Percentiles rank a stretch among this genome's conserved stretches.
These are phyloP conservation scores for Naganishia albida DNA, from an alignment of 1,284 basidiomycete genomes.

Conservation along the genomic window DNA sequence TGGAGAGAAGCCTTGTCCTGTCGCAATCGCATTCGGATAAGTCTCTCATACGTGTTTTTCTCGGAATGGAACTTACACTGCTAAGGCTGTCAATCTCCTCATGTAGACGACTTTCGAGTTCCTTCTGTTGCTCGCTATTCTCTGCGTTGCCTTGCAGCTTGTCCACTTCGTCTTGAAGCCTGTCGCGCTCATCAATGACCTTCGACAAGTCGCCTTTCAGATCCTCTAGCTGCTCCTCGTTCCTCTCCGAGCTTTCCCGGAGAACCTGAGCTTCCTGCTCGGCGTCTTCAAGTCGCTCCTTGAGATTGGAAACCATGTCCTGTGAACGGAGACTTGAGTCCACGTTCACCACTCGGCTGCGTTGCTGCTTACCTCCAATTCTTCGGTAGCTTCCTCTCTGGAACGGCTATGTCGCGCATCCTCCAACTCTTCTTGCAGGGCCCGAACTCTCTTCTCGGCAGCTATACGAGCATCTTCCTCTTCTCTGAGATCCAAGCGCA, in stretches of 20 bases:
- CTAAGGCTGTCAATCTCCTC: conserved; percentile 64
- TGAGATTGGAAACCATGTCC: conserved; percentile 62
- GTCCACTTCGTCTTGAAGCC: conserved; percentile 60
- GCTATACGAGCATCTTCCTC: conserved; percentile 24
- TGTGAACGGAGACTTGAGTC: neutral
- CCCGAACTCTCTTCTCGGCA: conserved; percentile 12
- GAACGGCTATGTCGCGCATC: conserved; percentile 49
- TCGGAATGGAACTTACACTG: conserved; percentile 56
- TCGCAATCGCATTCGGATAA: neutral
- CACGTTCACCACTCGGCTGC: conserved; percentile 1
- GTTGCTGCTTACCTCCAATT: conserved; percentile 67
- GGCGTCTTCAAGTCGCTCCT: conserved; percentile 67
- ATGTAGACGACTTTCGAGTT: conserved; percentile 19
- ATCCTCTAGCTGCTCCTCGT: conserved; percentile 63
- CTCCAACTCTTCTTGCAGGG: conserved; percentile 65
- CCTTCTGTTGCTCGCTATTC: conserved; percentile 21
- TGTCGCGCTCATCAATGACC: conserved; percentile 61
- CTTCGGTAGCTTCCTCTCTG: conserved; percentile 62
- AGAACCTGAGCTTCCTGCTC: conserved; percentile 58
- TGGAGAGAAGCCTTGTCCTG: conserved; percentile 50
- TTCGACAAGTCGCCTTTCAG: conserved; percentile 58
- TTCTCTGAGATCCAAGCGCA: conserved; percentile 9
- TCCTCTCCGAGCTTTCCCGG: conserved; percentile 59
- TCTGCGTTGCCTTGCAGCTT: conserved; percentile 29
- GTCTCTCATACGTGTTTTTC: neutral